These are phyloP conservation scores for Pulveroboletus sp. DNA, from an alignment of 768 basidiomycete genomes.

Conservation along the genomic window DNA sequence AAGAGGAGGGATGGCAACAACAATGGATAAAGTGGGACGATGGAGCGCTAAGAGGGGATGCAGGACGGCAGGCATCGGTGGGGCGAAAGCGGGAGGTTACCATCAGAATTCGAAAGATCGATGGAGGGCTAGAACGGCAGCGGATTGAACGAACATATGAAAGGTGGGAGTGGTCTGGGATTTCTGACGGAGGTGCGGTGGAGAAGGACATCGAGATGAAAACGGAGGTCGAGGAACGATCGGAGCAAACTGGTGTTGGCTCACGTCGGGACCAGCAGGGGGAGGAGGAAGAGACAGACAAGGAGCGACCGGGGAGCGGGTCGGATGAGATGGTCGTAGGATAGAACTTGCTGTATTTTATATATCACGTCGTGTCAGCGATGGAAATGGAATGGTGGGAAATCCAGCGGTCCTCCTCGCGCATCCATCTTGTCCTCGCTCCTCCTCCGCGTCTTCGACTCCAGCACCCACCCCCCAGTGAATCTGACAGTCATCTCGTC, in stretches of 20 bases:
- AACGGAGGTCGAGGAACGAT: slow-evolving; percentile 13
- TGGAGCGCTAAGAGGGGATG: slow-evolving; percentile 26
- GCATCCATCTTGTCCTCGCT: background rate
- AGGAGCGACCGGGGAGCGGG: background rate
- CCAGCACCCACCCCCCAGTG: background rate
- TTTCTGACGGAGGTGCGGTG: slow-evolving; percentile 1
- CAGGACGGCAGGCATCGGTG: slow-evolving; percentile 35
- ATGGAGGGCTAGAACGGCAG: slow-evolving; percentile 61
- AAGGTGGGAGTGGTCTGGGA: slow-evolving; percentile 54
- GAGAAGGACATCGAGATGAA: slow-evolving; percentile 31
- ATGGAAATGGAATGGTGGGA: slow-evolving; percentile 10
- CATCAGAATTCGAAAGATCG: slow-evolving; percentile 54
- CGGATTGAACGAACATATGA: slow-evolving; percentile 65
- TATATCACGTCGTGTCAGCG: background rate
- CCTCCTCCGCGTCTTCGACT: background rate
- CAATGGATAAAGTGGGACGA: slow-evolving; percentile 38
- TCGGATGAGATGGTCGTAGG: slow-evolving; percentile 14
- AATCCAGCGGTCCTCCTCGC: slow-evolving; percentile 3
- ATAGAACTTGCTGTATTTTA: slow-evolving; percentile 6
- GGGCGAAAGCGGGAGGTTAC: slow-evolving; percentile 45
- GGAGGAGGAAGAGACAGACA: slow-evolving; percentile 1
- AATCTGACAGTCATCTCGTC: background rate
- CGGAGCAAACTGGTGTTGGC: slow-evolving; percentile 5
- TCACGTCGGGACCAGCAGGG: slow-evolving; percentile 1
- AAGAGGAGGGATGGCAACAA: slow-evolving; percentile 41